phyloP scores from a whole-genome alignment of 2,329 filamentous ascomycete species.

The Penicillium sp. region DNA sequence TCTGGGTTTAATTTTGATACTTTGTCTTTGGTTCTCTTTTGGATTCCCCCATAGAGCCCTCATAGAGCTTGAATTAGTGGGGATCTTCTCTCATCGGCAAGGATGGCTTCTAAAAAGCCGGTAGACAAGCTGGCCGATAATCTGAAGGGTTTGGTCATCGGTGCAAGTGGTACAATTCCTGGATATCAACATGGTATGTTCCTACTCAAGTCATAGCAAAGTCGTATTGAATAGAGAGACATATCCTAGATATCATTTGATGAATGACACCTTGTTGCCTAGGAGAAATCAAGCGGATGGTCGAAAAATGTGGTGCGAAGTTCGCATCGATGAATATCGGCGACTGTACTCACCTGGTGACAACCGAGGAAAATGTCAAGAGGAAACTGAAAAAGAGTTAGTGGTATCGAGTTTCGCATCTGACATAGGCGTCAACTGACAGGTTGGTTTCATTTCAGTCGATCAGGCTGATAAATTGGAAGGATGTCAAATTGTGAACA shows the following conservation, averaged over 20 bases:
- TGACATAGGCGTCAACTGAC: neutral
- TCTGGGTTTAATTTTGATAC: neutral
- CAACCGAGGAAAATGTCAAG: slow-evolving; percentile 20
- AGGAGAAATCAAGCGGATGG: slow-evolving; percentile 23
- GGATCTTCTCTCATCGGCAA: neutral
- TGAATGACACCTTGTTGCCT: neutral
- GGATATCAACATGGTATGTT: slow-evolving; percentile 39
- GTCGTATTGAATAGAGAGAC: neutral
- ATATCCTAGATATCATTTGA: neutral
- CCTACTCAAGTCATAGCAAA: neutral
- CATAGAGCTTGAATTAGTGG: neutral
- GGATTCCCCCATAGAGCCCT: neutral
- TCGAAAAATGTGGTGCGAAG: slow-evolving; percentile 24
- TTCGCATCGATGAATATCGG: slow-evolving; percentile 19
- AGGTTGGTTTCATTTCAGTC: slow-evolving; percentile 9
- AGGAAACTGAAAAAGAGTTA: slow-evolving; percentile 20
- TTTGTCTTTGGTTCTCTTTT: neutral
- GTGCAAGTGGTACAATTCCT: slow-evolving; percentile 51
- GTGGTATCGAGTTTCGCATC: neutral
- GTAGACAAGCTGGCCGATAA: slow-evolving; percentile 1
- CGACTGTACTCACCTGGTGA: slow-evolving; percentile 29
- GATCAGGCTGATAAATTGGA: slow-evolving; percentile 39
- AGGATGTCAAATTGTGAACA: slow-evolving; percentile 45
- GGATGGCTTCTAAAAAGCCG: neutral
- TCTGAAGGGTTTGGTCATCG: slow-evolving; percentile 32